phyloP scores from a whole-genome alignment of 495 filamentous ascomycete species.

The Trichocladium uniseriatum region DNA sequence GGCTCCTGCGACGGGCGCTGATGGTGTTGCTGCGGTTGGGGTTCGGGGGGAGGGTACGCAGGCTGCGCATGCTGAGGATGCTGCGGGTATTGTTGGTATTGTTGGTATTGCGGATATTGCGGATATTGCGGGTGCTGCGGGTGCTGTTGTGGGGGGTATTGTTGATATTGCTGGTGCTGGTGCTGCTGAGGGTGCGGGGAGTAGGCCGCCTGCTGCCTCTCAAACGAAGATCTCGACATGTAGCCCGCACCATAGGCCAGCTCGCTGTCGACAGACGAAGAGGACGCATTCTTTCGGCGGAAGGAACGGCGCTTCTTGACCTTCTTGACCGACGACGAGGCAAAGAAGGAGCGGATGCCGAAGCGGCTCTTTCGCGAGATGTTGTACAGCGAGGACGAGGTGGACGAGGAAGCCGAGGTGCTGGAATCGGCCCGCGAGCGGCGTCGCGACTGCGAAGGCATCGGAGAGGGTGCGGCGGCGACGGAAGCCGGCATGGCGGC shows the following conservation, averaged over 20 bases:
- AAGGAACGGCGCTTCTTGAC: slow-evolving; percentile 37
- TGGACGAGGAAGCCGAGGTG: slow-evolving; percentile 33
- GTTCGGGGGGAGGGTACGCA: background rate
- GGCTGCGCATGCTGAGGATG: background rate
- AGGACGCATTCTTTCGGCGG: slow-evolving; percentile 38
- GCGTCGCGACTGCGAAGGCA: slow-evolving; percentile 24
- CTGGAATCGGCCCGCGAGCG: slow-evolving; percentile 32
- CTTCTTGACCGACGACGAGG: slow-evolving; percentile 30
- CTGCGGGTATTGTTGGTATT: no score
- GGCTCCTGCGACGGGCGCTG: slow-evolving; percentile 9
- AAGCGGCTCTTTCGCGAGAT: slow-evolving; percentile 36
- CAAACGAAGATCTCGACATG: slow-evolving; percentile 31
- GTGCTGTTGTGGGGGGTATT: slow-evolving; percentile 9
- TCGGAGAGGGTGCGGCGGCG: slow-evolving; percentile 30
- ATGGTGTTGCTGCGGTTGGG: background rate
- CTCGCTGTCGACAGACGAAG: slow-evolving; percentile 42
- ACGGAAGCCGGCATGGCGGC: slow-evolving; percentile 28
- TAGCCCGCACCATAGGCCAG: slow-evolving; percentile 48
- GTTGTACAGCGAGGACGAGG: slow-evolving; percentile 40
- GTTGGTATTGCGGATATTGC: slow-evolving; percentile 3
- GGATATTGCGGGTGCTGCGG: slow-evolving; percentile 12
- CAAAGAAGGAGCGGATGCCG: slow-evolving; percentile 37
- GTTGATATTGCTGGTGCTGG: slow-evolving; percentile 5
- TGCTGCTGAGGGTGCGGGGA: slow-evolving; percentile 6
- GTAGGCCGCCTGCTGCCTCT: slow-evolving; percentile 9